phyloP scores from a whole-genome alignment of 2,329 filamentous ascomycete genomes.

The Clonostachys sp. region DNA sequence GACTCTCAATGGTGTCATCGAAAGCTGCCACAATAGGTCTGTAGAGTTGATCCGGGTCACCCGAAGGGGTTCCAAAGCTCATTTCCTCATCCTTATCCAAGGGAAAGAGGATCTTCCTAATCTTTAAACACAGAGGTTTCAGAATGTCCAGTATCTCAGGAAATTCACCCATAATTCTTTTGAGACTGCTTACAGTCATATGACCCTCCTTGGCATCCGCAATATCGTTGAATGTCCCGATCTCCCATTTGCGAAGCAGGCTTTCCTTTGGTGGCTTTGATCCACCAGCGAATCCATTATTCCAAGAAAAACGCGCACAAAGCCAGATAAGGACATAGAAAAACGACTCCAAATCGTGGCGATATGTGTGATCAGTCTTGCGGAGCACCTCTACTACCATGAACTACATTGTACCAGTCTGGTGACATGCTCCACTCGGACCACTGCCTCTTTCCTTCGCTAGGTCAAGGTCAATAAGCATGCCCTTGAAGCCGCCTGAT shows the following conservation, averaged over 20 bases:
- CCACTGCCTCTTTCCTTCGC: conserved; percentile 16
- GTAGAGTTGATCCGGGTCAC: no score
- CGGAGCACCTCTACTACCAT: conserved; percentile 25
- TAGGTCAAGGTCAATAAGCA: conserved; percentile 26
- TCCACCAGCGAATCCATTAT: not conserved
- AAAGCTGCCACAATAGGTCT: no score
- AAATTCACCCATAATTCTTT: not conserved
- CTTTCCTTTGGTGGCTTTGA: not conserved
- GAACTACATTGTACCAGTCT: conserved; percentile 20
- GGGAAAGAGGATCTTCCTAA: no score
- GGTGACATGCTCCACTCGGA: conserved; percentile 13
- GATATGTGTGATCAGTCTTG: conserved; percentile 4
- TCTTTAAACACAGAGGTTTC: no score
- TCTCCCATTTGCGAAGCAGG: conserved; percentile 4
- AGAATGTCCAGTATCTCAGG: no score
- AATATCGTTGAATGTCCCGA: conserved; percentile 4
- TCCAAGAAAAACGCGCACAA: conserved; percentile 6
- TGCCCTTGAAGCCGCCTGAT: conserved; percentile 12
- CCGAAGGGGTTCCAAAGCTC: no score
- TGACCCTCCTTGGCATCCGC: conserved; percentile 2
- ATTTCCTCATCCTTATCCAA: no score
- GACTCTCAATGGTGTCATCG: no score
- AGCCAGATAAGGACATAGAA: conserved; percentile 3
- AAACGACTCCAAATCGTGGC: conserved; percentile 9
- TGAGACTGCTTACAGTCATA: no score